Evolutionary conservation across 305 asterid species (phyloP).

Genomic region (Striga hermonthica): DNA sequence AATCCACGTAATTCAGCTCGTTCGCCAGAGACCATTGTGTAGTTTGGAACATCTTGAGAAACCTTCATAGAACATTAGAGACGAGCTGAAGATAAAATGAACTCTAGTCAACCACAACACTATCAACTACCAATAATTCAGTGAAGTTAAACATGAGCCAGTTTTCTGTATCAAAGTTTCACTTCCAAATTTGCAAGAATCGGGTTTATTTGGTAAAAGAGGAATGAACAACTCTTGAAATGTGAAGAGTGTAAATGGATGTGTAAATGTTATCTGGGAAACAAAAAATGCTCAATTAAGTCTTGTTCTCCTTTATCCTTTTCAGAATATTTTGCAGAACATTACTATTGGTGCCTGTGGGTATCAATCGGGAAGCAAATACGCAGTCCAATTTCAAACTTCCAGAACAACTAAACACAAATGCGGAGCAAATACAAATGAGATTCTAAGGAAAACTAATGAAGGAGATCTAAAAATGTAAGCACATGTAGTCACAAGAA

Average conservation of each 20-base stretch:
- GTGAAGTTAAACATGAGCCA: conserved; percentile 9
- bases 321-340: neutral
- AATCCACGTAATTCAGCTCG: conserved; percentile 92
- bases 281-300: neutral
- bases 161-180: conserved; percentile 7
- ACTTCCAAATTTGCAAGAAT: neutral
- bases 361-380: conserved; percentile 5
- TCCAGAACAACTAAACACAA: too few relatives aligned
- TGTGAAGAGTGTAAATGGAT: conserved; percentile 12
- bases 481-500: too few relatives aligned
- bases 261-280: conserved; percentile 12
- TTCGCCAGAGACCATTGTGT: conserved; percentile 92
- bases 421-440: too few relatives aligned
- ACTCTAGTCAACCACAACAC: neutral
- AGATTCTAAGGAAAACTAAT: too few relatives aligned
- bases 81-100: conserved; percentile 23
- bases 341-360: conserved; percentile 5
- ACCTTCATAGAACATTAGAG: conserved; percentile 42
- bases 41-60: conserved; percentile 88
- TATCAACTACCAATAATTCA: conserved; percentile 8
- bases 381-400: neutral
- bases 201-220: neutral
- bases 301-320: neutral
- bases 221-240: neutral
- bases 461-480: too few relatives aligned